Conservation (phyloP, 1,284 basidiomycete genomes). For the Apiotrichum sp. region DNA sequence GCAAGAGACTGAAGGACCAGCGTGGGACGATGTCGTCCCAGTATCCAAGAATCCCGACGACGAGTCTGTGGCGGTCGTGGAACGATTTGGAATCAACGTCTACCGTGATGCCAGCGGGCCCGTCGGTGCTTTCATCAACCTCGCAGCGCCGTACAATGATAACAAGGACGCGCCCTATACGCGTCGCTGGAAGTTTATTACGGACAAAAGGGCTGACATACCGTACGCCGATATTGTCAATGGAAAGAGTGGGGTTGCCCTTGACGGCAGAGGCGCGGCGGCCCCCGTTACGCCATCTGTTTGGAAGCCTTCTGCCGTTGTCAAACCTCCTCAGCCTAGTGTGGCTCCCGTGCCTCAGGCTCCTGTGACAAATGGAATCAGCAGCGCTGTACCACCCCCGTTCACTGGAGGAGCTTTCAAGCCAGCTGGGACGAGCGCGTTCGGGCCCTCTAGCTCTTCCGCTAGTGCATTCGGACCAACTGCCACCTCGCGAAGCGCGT, state of each 20-base stretch:
- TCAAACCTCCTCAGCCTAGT: neutral
- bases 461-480: no score
- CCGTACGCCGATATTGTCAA: constrained; percentile 70
- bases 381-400: neutral
- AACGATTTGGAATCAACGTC: constrained; percentile 40
- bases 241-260: constrained; percentile 51
- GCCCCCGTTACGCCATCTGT: neutral
- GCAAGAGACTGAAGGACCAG: constrained; percentile 38
- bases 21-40: constrained; percentile 41
- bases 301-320: neutral
- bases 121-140: constrained; percentile 54
- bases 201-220: constrained; percentile 60
- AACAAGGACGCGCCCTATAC: constrained; percentile 62
- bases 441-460: neutral
- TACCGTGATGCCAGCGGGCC: constrained; percentile 35
- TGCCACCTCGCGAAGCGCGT: no score
- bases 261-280: constrained; percentile 10
- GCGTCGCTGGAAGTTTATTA: constrained; percentile 65
- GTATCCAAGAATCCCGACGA: constrained; percentile 22
- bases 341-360: no score
- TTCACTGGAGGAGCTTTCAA: neutral
- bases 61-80: constrained; percentile 31
- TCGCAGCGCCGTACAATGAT: constrained; percentile 56
- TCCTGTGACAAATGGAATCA: neutral
- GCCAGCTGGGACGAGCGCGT: neutral